These are phyloP conservation scores for Nemania sp. DNA, from an alignment of 2,329 filamentous ascomycete species.

Conservation along the genomic window DNA sequence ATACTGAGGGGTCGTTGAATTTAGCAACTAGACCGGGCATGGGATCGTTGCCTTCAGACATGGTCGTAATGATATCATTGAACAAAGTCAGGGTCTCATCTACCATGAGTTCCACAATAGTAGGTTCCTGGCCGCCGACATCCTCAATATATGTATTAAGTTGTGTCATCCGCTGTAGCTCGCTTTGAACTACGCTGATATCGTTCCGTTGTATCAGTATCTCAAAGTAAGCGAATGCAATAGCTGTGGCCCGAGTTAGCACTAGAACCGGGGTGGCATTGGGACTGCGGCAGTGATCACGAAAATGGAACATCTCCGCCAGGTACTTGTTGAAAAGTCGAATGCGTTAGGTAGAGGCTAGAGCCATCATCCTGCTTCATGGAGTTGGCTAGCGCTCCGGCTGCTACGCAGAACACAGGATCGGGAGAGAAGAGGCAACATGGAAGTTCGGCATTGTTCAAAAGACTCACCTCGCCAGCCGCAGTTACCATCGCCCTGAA, in stretches of 20 bases:
- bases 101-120: slow-evolving; percentile 85
- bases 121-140: slow-evolving; percentile 76
- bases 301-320: slow-evolving; percentile 26
- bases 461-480: slow-evolving; percentile 89
- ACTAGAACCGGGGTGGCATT: neutral
- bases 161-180: slow-evolving; percentile 77
- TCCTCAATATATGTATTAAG: slow-evolving; percentile 77
- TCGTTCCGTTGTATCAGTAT: slow-evolving; percentile 78
- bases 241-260: slow-evolving; percentile 67
- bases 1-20: slow-evolving; percentile 79
- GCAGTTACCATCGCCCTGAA: slow-evolving; percentile 94
- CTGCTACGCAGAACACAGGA: neutral
- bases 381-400: slow-evolving; percentile 8
- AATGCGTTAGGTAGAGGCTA: slow-evolving; percentile 29
- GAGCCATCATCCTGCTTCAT: slow-evolving; percentile 32
- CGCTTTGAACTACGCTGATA: slow-evolving; percentile 72
- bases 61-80: slow-evolving; percentile 68
- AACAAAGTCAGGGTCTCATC: slow-evolving; percentile 79
- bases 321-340: slow-evolving; percentile 31
- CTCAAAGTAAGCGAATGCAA: slow-evolving; percentile 94
- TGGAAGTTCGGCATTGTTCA: neutral
- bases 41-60: slow-evolving; percentile 70
- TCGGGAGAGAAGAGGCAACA: neutral
- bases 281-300: neutral
- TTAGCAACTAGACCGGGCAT: slow-evolving; percentile 66